Base-by-base conservation (phyloP, 331 rosid genomes). In the Prunus yedoensis region DNA sequence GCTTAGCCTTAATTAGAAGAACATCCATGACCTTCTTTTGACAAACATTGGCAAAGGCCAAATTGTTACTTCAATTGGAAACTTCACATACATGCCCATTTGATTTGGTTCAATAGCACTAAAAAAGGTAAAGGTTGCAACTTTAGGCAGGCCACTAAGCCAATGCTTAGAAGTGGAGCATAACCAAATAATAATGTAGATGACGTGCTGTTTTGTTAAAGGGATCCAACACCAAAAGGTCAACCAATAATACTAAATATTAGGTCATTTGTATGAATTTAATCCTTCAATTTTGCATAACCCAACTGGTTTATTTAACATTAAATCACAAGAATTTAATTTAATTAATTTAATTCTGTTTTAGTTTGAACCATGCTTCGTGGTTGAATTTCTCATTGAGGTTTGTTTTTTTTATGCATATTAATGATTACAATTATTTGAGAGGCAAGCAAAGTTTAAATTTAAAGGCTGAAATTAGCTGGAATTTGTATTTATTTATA, bases 191-290 rank as follows among this genome's bases (percentile, higher is more conserved):
- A 43, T 41, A 60, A 62, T 51, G 68, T 28, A 46, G 14, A 47
- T 67, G 77, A 66, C 89, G 76, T 76, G 66, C 16, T 17, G 32
- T 74, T 47, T 38, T 59, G 84, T 79, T 78, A 84, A 77, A 70
- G 77, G 70, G 28, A 14, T 61, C 50, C 35, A 68, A 14, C 73
- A 25, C 45, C 4, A 58, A 74, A 30, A 65, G 51, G 82, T 85
- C 80, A 80, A 87, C 79, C 53, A 66, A n/a, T 65, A 32, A 32
- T 32, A 32, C 38, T 32, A 32, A 32, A 18, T 46, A 4, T 66
- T 75, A 80, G 70, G 86, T 82, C 46, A 41, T 81, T 60, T 69
- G 41, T 17, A 23, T 46, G 35, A 35, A 35, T 17, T 3, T 16
- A 59, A 43, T 14, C 23, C 23, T 4, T 30, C 10, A 53, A 35